Evolutionary conservation across 2,329 filamentous ascomycete genomes (phyloP).

Genomic region (Thermoascus crustaceus): DNA sequence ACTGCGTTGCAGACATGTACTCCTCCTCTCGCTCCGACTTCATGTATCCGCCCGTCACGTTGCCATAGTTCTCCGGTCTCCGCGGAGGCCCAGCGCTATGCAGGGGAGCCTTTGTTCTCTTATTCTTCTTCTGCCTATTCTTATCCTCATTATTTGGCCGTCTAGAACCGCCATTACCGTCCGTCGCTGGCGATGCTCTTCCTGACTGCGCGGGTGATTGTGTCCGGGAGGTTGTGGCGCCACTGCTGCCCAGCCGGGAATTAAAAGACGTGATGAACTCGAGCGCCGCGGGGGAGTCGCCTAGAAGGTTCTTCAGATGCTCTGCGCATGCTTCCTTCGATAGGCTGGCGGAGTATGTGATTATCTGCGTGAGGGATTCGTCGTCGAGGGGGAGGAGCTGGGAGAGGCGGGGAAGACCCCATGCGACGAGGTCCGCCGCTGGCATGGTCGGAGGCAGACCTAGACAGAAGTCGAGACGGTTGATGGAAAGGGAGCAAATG

Average conservation of each 20-base stretch:
- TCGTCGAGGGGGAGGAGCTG: slow-evolving; percentile 78
- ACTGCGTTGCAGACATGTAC: slow-evolving; percentile 55
- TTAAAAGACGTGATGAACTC: slow-evolving; percentile 72
- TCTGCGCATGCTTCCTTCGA: slow-evolving; percentile 70
- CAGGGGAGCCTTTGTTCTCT: slow-evolving; percentile 53
- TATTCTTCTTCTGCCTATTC: slow-evolving; percentile 42
- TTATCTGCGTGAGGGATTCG: slow-evolving; percentile 71
- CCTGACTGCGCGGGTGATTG: slow-evolving; percentile 14
- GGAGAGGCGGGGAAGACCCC: slow-evolving; percentile 64
- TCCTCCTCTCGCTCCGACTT: slow-evolving; percentile 65
- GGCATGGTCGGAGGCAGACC: slow-evolving; percentile 15
- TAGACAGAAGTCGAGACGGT: background rate
- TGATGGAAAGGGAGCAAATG: too few relatives aligned
- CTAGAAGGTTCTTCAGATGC: slow-evolving; percentile 80
- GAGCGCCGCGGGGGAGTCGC: slow-evolving; percentile 67
- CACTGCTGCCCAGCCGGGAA: slow-evolving; percentile 45
- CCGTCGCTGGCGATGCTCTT: slow-evolving; percentile 5
- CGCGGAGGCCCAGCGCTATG: slow-evolving; percentile 56
- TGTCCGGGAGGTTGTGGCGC: too few relatives aligned
- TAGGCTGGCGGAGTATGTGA: slow-evolving; percentile 71
- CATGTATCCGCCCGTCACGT: slow-evolving; percentile 61
- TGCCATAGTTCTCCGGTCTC: slow-evolving; percentile 55
- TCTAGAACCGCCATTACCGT: background rate
- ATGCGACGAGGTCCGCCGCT: slow-evolving; percentile 33
- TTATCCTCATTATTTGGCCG: slow-evolving; percentile 12